These are phyloP conservation scores for Fusarium nurragi DNA, from an alignment of 2,329 filamentous ascomycete genomes.

Conservation along the genomic window DNA sequence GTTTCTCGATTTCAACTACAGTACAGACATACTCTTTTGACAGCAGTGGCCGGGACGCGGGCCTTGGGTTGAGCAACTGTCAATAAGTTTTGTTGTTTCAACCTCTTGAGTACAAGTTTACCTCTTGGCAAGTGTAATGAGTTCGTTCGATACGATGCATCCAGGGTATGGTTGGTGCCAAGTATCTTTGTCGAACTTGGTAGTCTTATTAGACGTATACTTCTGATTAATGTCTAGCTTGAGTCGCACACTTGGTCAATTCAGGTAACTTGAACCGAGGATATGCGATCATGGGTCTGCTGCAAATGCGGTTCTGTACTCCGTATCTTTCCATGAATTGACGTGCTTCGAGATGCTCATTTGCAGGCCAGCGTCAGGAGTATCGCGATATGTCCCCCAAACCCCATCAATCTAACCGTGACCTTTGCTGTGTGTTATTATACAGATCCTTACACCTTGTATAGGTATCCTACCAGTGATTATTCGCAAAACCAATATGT, in stretches of 20 bases:
- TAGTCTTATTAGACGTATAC: background rate
- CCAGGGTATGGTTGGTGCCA: background rate
- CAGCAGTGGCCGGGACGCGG: too few species aligned
- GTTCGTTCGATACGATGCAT: background rate
- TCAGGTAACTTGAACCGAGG: background rate
- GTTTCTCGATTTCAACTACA: constrained; percentile 6
- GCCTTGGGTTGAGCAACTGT: too few species aligned
- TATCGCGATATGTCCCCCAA: background rate
- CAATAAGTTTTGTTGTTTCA: background rate
- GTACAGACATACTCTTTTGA: constrained; percentile 2
- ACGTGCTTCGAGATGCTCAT: background rate
- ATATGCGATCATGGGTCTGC: too few species aligned
- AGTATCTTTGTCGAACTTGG: background rate
- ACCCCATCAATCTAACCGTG: background rate
- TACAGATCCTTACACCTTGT: too few species aligned
- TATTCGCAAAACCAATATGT: too few species aligned
- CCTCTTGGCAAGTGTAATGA: background rate
- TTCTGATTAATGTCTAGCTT: background rate
- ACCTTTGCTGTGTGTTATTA: too few species aligned
- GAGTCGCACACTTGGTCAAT: background rate
- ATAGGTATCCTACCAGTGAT: too few species aligned
- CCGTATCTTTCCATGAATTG: background rate
- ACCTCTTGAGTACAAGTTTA: background rate
- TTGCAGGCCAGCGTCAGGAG: background rate
- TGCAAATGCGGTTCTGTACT: background rate